Evolutionary conservation across 768 basidiomycete species (phyloP).

Genomic region (Cystobasidium ongulense): DNA sequence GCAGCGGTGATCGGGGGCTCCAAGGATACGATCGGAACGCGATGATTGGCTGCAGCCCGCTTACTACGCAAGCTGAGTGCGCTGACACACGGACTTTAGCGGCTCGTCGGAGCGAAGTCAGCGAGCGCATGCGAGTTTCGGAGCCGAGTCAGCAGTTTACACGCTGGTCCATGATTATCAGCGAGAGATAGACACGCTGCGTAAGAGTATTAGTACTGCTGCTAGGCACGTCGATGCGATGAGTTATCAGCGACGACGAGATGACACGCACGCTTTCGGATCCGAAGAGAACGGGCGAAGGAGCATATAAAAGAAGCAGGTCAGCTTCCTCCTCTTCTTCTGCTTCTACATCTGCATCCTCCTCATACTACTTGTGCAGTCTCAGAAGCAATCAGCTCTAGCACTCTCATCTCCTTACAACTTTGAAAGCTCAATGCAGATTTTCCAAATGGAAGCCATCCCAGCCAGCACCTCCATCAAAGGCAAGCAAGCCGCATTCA

Average conservation of each 20-base stretch:
- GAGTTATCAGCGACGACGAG: not conserved
- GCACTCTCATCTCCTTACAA: not conserved
- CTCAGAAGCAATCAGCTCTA: not conserved
- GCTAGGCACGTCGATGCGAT: too few species aligned
- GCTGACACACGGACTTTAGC: not conserved
- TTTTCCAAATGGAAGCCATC: not conserved
- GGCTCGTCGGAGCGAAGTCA: not conserved
- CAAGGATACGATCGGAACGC: not conserved
- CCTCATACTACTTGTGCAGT: too few species aligned
- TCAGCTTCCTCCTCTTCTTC: not conserved
- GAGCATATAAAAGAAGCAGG: not conserved
- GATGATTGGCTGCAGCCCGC: not conserved
- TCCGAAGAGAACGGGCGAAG: not conserved
- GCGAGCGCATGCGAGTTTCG: not conserved
- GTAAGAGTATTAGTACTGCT: too few species aligned
- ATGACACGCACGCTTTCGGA: not conserved
- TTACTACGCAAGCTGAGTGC: not conserved
- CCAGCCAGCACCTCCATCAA: not conserved
- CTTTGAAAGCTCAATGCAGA: not conserved
- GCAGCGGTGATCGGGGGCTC: not conserved
- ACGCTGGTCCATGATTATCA: too few species aligned
- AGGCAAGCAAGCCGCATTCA: not conserved
- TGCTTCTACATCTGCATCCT: not conserved
- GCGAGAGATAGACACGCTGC: too few species aligned
- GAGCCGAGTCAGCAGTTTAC: not conserved